A percentile compares a stretch with the other conserved stretches of the same genome.
Evolutionary conservation across 768 basidiomycete genomes (phyloP).

Genomic region (Termitomyces titanicus): DNA sequence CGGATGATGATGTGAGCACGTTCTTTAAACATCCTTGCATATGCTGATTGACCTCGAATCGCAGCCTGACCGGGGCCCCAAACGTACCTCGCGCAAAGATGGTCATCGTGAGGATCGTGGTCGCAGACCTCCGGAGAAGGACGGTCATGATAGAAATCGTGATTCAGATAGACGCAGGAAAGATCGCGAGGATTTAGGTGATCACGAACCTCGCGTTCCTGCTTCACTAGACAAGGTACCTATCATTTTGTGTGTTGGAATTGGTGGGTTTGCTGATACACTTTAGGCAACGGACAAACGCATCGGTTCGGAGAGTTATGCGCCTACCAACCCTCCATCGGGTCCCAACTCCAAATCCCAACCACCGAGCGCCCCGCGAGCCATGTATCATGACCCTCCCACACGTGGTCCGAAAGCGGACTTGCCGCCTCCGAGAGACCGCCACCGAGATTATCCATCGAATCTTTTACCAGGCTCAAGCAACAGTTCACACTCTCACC

Average conservation of each 20-base stretch:
- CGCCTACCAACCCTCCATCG: conserved; percentile 27
- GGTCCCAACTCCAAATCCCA: conserved; percentile 32
- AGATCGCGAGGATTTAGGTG: conserved; percentile 57
- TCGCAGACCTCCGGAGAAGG: conserved; percentile 66
- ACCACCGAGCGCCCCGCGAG: conserved; percentile 61
- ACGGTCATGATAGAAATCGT: conserved; percentile 59
- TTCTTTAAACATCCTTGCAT: conserved; percentile 3
- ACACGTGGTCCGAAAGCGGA: conserved; percentile 40
- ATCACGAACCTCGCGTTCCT: conserved; percentile 36
- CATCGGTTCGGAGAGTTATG: conserved; percentile 40
- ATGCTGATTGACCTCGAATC: conserved; percentile 9
- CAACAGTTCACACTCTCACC: conserved; percentile 16
- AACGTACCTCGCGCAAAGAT: conserved; percentile 79
- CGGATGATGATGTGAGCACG: conserved; percentile 70
- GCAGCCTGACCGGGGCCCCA: conserved; percentile 72
- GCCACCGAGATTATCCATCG: conserved; percentile 48
- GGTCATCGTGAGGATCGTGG: conserved; percentile 71
- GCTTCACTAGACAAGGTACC: conserved; percentile 58
- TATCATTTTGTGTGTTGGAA: background rate
- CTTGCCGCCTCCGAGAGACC: conserved; percentile 32
- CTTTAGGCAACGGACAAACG: conserved; percentile 53
- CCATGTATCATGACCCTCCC: conserved; percentile 48
- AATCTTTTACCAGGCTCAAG: conserved; percentile 18
- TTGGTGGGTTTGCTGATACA: conserved; percentile 7
- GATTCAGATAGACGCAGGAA: conserved; percentile 68